Percentiles rank a stretch among this genome's conserved stretches.
These are phyloP conservation scores for Lineolata rhizophorae DNA, from an alignment of 495 filamentous ascomycete species.

Conservation along the genomic window DNA sequence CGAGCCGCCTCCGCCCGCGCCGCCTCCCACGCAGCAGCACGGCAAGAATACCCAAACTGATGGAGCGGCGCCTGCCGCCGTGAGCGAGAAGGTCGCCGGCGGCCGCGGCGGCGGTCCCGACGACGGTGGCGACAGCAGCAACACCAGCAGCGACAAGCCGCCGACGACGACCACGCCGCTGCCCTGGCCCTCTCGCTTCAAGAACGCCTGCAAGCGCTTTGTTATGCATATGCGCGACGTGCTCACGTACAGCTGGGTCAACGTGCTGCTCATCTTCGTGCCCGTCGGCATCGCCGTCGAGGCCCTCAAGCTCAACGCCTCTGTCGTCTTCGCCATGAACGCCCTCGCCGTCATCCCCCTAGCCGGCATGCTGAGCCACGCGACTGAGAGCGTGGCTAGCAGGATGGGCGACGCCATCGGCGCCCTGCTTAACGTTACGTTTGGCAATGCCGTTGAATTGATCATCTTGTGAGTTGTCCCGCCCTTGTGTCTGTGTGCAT, in stretches of 20 bases:
- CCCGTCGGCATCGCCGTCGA: slow-evolving; percentile 52
- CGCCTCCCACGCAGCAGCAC: too few relatives aligned
- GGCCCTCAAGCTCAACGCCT: slow-evolving; percentile 18
- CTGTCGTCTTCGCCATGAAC: slow-evolving; percentile 54
- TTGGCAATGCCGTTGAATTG: slow-evolving; percentile 76
- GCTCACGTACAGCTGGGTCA: slow-evolving; percentile 50
- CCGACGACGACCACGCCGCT: too few relatives aligned
- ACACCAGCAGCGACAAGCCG: too few relatives aligned
- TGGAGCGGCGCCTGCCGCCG: too few relatives aligned
- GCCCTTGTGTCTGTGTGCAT: too few relatives aligned
- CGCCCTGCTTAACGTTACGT: slow-evolving; percentile 67
- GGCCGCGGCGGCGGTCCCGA: too few relatives aligned
- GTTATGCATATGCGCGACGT: slow-evolving; percentile 28
- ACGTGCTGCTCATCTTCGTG: slow-evolving; percentile 58
- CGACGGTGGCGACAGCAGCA: too few relatives aligned
- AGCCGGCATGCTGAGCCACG: slow-evolving; percentile 56
- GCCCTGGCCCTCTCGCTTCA: slow-evolving; percentile 3
- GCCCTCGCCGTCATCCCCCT: slow-evolving; percentile 66
- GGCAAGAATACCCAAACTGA: too few relatives aligned
- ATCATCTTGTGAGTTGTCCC: slow-evolving; percentile 46
- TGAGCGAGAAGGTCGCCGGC: too few relatives aligned
- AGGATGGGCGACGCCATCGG: slow-evolving; percentile 46
- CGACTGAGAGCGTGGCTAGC: slow-evolving; percentile 61
- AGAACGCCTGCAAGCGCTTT: slow-evolving; percentile 24
- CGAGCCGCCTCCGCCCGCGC: too few relatives aligned